A percentile compares a stretch with the other conserved stretches of the same genome.
Conservation (phyloP, 108 stramenopile genomes). For the Cyclotella kingstonii region DNA sequence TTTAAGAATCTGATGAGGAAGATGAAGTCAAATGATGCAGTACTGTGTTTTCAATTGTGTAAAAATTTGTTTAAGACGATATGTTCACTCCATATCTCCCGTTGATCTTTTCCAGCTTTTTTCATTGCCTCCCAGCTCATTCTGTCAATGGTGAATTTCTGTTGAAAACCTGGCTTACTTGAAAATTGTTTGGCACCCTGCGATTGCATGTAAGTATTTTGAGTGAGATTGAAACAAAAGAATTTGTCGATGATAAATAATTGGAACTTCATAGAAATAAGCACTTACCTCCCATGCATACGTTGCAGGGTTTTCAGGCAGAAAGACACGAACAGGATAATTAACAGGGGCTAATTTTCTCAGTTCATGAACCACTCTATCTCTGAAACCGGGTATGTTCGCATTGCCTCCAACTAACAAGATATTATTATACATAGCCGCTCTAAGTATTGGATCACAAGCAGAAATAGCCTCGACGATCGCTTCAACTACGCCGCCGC, state of each 20-base stretch:
- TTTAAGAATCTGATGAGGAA: neutral
- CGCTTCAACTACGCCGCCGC: slow-evolving; percentile 82
- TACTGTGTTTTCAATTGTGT: neutral
- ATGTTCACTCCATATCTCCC: slow-evolving; percentile 38
- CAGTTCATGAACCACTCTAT: slow-evolving; percentile 71
- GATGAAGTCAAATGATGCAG: neutral
- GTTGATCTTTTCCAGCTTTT: slow-evolving; percentile 43
- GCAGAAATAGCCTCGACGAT: slow-evolving; percentile 76
- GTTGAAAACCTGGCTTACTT: slow-evolving; percentile 27
- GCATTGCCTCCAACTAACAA: slow-evolving; percentile 85
- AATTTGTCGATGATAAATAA: no score
- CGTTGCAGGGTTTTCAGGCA: slow-evolving; percentile 62
- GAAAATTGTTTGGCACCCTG: slow-evolving; percentile 46
- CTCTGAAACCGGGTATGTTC: slow-evolving; percentile 69
- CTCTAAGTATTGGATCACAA: slow-evolving; percentile 64
- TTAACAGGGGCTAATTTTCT: slow-evolving; percentile 66
- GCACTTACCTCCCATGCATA: slow-evolving; percentile 59
- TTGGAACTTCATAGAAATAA: no score
- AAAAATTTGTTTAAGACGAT: no score
- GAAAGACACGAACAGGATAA: slow-evolving; percentile 57
- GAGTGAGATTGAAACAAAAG: no score
- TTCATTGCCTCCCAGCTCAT: slow-evolving; percentile 46
- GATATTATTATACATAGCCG: slow-evolving; percentile 81
- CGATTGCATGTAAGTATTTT: neutral
- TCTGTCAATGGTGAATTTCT: slow-evolving; percentile 38